Evolutionary conservation across 495 filamentous ascomycete genomes (phyloP).

Genomic region (Thermothielavioides terrestris): DNA sequence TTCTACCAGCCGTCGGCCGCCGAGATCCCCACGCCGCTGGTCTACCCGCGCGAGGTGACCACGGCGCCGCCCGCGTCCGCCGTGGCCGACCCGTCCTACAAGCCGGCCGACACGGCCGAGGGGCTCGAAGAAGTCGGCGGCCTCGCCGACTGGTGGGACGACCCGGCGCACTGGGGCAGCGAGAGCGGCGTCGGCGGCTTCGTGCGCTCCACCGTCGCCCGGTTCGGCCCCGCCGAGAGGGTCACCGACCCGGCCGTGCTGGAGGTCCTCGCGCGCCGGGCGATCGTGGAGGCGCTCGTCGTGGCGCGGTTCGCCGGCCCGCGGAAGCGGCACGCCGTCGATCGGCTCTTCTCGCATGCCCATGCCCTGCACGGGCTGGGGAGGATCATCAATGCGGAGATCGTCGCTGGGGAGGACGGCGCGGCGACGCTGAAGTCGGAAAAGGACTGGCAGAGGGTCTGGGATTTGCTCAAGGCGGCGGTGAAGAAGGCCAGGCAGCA

Average conservation of each 20-base stretch:
- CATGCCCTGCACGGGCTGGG: slow-evolving; percentile 1
- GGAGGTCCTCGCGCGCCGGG: slow-evolving; percentile 43
- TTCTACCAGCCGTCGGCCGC: background rate
- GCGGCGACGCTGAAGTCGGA: slow-evolving; percentile 17
- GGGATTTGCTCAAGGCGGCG: slow-evolving; percentile 1
- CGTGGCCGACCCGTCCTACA: slow-evolving; percentile 41
- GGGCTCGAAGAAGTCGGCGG: slow-evolving; percentile 52
- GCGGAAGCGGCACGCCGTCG: slow-evolving; percentile 15
- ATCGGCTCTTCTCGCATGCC: background rate
- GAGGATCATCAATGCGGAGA: slow-evolving; percentile 8
- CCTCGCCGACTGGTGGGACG: slow-evolving; percentile 42
- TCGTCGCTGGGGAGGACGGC: slow-evolving; percentile 16
- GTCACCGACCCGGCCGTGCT: slow-evolving; percentile 33
- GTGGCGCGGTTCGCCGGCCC: slow-evolving; percentile 33
- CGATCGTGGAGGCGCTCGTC: slow-evolving; percentile 53
- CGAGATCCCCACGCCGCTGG: slow-evolving; percentile 14
- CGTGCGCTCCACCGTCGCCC: slow-evolving; percentile 25
- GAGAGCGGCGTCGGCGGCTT: slow-evolving; percentile 2
- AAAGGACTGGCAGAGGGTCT: background rate
- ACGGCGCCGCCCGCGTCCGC: slow-evolving; percentile 13
- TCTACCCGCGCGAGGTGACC: slow-evolving; percentile 9
- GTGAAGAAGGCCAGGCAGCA: slow-evolving; percentile 4
- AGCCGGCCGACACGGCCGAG: slow-evolving; percentile 48
- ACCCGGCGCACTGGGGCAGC: slow-evolving; percentile 33
- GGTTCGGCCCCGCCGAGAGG: slow-evolving; percentile 31